These are phyloP conservation scores for Saussurea involucrata DNA, from an alignment of 129 eudicot genomes.

Conservation along the genomic window DNA sequence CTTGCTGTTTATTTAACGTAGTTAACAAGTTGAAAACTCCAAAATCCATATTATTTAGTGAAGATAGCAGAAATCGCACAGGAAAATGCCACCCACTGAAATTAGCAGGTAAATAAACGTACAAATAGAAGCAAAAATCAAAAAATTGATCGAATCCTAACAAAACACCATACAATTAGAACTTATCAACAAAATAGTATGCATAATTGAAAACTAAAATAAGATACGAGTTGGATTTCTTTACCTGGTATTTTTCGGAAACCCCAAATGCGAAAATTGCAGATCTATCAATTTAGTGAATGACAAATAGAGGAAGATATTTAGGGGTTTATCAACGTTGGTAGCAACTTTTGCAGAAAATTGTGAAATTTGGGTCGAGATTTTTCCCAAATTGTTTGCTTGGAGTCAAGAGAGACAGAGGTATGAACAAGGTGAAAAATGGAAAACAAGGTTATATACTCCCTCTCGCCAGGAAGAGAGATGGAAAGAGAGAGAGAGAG, in stretches of 20 bases:
- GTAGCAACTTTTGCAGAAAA: background rate
- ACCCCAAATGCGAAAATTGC: slow-evolving; percentile 26
- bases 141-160: slow-evolving; percentile 3
- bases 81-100: slow-evolving; percentile 19
- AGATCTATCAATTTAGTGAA: slow-evolving; percentile 29
- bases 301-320: background rate
- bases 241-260: slow-evolving; percentile 15
- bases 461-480: background rate
- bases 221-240: slow-evolving; percentile 6
- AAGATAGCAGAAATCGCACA: slow-evolving; percentile 14
- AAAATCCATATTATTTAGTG: background rate
- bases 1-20: background rate
- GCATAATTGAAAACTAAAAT: background rate
- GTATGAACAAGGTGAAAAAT: slow-evolving; percentile 16
- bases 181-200: background rate
- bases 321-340: slow-evolving; percentile 24
- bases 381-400: background rate
- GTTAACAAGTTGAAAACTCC: background rate
- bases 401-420: slow-evolving; percentile 6
- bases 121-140: background rate
- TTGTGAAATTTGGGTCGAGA: background rate
- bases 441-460: slow-evolving; percentile 17
- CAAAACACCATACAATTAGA: background rate
- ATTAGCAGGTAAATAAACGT: slow-evolving; percentile 5
- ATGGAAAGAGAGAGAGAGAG: background rate